Percentiles rank a stretch among this genome's conserved stretches.
Conservation (phyloP, 2,329 filamentous ascomycete species). For the Talaromyces sp. region DNA sequence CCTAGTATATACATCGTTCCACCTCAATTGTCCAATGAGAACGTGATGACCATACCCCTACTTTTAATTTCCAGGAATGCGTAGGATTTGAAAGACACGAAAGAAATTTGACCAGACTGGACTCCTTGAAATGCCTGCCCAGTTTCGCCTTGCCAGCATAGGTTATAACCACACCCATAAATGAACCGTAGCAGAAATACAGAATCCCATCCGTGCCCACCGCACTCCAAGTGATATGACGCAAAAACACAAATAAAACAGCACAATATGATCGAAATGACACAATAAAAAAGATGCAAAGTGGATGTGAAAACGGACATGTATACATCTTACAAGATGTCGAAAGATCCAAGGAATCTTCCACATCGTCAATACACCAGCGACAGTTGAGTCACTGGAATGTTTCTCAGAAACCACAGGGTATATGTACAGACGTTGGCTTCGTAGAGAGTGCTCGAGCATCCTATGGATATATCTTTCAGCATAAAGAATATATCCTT, state of each 20-base stretch:
- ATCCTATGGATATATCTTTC: background rate
- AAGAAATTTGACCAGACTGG: slow-evolving; percentile 1
- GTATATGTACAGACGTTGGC: background rate
- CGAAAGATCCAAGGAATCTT: slow-evolving; percentile 16
- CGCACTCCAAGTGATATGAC: slow-evolving; percentile 10
- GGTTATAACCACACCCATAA: slow-evolving; percentile 1
- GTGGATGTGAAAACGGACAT: slow-evolving; percentile 3
- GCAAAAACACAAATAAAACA: slow-evolving; percentile 2
- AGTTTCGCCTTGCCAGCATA: slow-evolving; percentile 4
- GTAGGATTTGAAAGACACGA: background rate
- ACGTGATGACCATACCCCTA: background rate
- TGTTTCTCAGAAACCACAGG: background rate
- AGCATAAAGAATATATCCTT: too few relatives aligned
- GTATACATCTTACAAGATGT: slow-evolving; percentile 13
- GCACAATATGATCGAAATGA: background rate
- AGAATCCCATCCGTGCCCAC: slow-evolving; percentile 5
- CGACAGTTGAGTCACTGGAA: background rate
- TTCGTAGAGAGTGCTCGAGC: background rate
- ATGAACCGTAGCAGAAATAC: slow-evolving; percentile 7
- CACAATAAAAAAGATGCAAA: background rate
- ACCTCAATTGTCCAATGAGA: background rate
- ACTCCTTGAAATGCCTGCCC: slow-evolving; percentile 6
- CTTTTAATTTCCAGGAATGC: background rate
- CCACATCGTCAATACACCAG: slow-evolving; percentile 16
- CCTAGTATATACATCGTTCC: background rate